Conservation (phyloP, 2,329 filamentous ascomycete genomes). For the Zarea fungicola region DNA sequence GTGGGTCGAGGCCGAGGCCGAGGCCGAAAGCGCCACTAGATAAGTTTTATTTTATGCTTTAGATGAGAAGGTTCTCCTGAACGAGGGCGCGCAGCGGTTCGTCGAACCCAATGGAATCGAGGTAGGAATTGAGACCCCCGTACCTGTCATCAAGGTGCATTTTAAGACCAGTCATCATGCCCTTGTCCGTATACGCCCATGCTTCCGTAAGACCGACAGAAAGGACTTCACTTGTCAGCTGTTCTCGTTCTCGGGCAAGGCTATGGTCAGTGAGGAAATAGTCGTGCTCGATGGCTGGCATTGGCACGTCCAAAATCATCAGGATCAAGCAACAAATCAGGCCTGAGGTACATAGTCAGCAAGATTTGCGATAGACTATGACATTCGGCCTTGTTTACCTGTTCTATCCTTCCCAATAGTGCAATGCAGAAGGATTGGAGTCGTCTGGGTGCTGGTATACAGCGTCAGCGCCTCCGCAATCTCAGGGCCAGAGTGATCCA, state of each 20-base stretch:
- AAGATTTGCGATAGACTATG: background rate
- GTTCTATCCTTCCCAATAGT: constrained; percentile 82
- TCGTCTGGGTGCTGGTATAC: constrained; percentile 32
- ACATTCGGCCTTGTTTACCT: constrained; percentile 18
- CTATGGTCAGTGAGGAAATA: constrained; percentile 61
- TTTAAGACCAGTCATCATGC: constrained; percentile 57
- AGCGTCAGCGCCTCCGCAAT: constrained; percentile 39
- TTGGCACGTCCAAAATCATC: constrained; percentile 54
- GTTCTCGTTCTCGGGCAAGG: constrained; percentile 55
- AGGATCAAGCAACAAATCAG: constrained; percentile 64
- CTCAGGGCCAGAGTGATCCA: constrained; percentile 62
- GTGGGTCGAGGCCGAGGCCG: too few species aligned
- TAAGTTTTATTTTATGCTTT: constrained; percentile 15
- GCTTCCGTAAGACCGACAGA: constrained; percentile 67
- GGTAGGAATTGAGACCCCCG: constrained; percentile 62
- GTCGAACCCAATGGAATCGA: constrained; percentile 57
- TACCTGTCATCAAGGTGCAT: constrained; percentile 55
- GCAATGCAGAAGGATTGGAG: constrained; percentile 72
- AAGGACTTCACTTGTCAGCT: constrained; percentile 61
- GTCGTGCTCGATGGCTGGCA: constrained; percentile 61
- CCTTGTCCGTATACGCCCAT: constrained; percentile 61
- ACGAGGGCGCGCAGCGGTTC: constrained; percentile 36
- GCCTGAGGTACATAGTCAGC: constrained; percentile 38
- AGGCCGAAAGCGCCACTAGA: too few species aligned
- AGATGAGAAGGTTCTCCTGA: constrained; percentile 39